phyloP scores from a whole-genome alignment of 345 rosid species.

The Citrus australasica region DNA sequence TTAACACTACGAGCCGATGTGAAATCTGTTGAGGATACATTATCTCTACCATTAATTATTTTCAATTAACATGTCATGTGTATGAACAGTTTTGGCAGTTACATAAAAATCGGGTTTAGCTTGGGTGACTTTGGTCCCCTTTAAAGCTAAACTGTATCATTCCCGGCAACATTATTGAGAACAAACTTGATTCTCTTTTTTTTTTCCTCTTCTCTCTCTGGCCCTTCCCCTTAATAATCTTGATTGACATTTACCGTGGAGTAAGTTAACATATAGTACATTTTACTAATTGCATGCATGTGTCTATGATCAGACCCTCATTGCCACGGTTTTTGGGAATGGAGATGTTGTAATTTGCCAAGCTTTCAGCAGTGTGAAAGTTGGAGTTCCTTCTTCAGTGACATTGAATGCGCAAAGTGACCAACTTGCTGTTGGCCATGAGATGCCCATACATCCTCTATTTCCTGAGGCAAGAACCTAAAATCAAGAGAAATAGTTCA shows the following conservation, averaged over 20 bases:
- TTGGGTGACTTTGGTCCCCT: not conserved
- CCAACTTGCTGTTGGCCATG: constrained; percentile 65
- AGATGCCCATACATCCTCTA: constrained; percentile 75
- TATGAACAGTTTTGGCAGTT: not conserved
- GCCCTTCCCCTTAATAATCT: not conserved
- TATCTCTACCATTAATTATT: not conserved
- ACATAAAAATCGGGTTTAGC: not conserved
- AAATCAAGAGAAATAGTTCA: constrained; percentile 16
- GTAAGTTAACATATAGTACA: constrained; percentile 1
- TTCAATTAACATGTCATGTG: not conserved
- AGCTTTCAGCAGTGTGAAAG: constrained; percentile 53
- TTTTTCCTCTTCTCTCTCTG: not conserved
- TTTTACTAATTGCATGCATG: constrained; percentile 10
- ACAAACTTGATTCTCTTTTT: not conserved
- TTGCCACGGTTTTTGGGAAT: constrained; percentile 59
- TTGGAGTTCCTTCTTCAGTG: constrained; percentile 73
- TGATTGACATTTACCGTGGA: not conserved
- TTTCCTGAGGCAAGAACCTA: constrained; percentile 65
- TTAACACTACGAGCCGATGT: not conserved
- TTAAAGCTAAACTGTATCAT: not conserved
- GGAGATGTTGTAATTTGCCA: constrained; percentile 58
- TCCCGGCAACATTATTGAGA: not conserved
- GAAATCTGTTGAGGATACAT: not conserved
- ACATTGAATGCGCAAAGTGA: constrained; percentile 71
- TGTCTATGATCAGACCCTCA: constrained; percentile 51